Evolutionary conservation across 2,329 filamentous ascomycete genomes (phyloP), one percentile per base, ranked within the genome.

Genomic region (Penicillium sp.): DNA sequence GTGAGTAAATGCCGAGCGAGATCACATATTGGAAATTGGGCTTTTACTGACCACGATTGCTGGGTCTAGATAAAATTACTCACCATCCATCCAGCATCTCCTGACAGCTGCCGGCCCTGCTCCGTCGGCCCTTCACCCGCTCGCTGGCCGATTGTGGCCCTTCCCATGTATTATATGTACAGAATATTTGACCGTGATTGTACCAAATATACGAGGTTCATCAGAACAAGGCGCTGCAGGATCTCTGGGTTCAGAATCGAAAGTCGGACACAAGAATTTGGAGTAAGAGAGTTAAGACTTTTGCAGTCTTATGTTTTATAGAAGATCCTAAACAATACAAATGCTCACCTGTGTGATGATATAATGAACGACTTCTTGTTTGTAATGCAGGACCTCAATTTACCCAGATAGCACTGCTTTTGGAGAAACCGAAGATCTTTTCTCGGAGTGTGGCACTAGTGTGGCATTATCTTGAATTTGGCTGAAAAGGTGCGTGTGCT

Each of bases 161-260:
- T 34, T 34, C n/a, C n/a, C n/a, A 37, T 58, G 53, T 55, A 58
- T 55, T 51, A 57, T 57, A 58, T 58, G 50, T 56, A 56, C 44
- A 57, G 45, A 45, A 49, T 50, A 43, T 30, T 43, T 45, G 42
- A 45, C 43, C 41, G 20, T 43, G 19, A 7, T 23, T 32, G 21
- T 29, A 27, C 19, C 6, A 13, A 6, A 27, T n/a, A 6, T n/a
- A 4, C 25, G 14, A 9, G 25, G 4, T n/a, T 9, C 25, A 27
- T 4, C 4, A 9, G 11, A 6, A 6, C 5, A 4, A 27, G 5
- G 4, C 14, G 25, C 11, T 27, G n/a, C n/a, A n/a, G n/a, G n/a
- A n/a, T n/a, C n/a, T n/a, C n/a, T n/a, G n/a, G n/a, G n/a, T n/a
- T n/a, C n/a, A n/a, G n/a, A n/a, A n/a, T n/a, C n/a, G n/a, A n/a